Conservation (phyloP, 805 yeast species). For the Candida ponderosae region DNA sequence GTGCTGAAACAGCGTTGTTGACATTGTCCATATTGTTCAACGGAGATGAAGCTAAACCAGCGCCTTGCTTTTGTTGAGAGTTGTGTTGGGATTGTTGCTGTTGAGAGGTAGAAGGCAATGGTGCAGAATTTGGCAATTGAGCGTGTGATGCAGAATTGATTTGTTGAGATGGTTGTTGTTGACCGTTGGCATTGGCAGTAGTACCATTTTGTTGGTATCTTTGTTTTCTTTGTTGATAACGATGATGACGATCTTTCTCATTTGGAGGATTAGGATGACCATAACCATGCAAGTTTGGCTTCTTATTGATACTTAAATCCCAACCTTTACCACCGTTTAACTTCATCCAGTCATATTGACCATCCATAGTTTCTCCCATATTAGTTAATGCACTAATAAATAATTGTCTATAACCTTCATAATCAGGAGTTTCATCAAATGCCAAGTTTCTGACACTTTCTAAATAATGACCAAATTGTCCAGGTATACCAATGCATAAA, state of each 20-base stretch:
- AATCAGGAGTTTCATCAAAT: constrained; percentile 77
- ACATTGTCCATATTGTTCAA: constrained; percentile 11
- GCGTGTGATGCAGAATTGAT: neutral
- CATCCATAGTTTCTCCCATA: constrained; percentile 54
- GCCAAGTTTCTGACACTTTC: constrained; percentile 59
- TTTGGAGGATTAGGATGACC: constrained; percentile 58
- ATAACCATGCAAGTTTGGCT: constrained; percentile 76
- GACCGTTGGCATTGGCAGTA: constrained; percentile 2
- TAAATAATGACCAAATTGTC: constrained; percentile 68
- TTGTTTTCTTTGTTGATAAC: constrained; percentile 18
- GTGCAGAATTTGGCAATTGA: constrained; percentile 3
- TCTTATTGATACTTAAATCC: constrained; percentile 68
- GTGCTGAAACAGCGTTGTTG: constrained; percentile 3
- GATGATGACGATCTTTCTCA: constrained; percentile 20
- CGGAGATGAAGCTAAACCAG: constrained; percentile 3
- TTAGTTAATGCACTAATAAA: constrained; percentile 53
- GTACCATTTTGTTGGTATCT: constrained; percentile 13
- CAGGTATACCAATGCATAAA: constrained; percentile 55
- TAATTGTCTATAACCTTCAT: constrained; percentile 54
- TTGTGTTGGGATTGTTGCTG: constrained; percentile 10
- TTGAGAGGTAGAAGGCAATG: constrained; percentile 12
- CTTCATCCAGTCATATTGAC: constrained; percentile 75
- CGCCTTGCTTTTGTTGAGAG: constrained; percentile 8
- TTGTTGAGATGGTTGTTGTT: neutral
- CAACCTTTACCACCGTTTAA: constrained; percentile 76